Evolutionary conservation across 2,329 filamentous ascomycete genomes (phyloP), one percentile per base, ranked within the genome.

Genomic region (Hymenoscyphus linearis): DNA sequence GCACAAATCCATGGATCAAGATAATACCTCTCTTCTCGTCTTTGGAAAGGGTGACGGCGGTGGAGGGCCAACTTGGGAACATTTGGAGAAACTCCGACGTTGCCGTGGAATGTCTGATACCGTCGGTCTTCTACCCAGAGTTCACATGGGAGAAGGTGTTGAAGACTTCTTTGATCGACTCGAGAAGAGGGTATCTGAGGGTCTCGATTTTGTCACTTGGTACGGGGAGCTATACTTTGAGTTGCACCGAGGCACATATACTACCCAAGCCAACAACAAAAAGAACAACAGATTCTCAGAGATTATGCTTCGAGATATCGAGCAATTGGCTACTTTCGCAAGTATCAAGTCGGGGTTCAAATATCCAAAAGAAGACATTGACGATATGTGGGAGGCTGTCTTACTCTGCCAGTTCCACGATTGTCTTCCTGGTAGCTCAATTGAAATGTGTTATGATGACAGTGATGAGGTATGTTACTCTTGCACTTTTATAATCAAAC

Each of bases 211-310:
- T 59, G 90, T 92, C 26, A 98, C 95, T 1, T 99, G 95, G 95
- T 96, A 96, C 73, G 95, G 95, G 50, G 95, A 99, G 77, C 82
- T 99, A 9, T 99, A 99, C 77, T 96, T 99, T 74, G 95, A 99
- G 76, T 83, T 99, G 55, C 95, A 99, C 74, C 89, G 95, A 63
- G 95, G 95, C 58, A 98, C 93, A 13, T 98, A 98, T 76, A 99
- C 95, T 3, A 97, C 93, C 0, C 93, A 98, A 74, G 89, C 93
- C 62, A 96, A 97, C 77, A 99, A 96, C 80, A 99, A 99, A 79
- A 85, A 86, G 68, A 93, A 96, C 79, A 99, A 98, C 74, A 85
- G 95, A 59, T 89, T 87, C 72, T 83, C 91, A 0, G 95, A 99
- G 76, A 85, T 89, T 58, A 76, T 96, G 76, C 81, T 99, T 58